Percentiles rank a stretch among this genome's conserved stretches.
phyloP scores from a whole-genome alignment of 2,329 filamentous ascomycete genomes.

The Calonectria pseudoturangicola region DNA sequence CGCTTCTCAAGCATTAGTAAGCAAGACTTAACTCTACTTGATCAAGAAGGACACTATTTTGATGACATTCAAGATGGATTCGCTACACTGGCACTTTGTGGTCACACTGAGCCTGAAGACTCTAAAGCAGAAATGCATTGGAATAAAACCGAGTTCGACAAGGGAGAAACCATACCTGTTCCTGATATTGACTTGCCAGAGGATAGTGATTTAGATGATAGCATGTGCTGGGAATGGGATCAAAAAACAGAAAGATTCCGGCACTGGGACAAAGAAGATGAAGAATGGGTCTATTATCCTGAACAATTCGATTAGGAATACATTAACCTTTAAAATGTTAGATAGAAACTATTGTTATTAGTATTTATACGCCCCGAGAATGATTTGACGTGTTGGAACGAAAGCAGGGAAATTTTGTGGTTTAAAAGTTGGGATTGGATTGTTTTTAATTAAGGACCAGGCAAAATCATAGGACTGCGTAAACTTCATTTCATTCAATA shows the following conservation, averaged over 20 bases:
- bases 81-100: slow-evolving; percentile 32
- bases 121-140: slow-evolving; percentile 10
- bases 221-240: slow-evolving; percentile 52
- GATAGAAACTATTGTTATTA: neutral
- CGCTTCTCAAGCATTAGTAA: neutral
- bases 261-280: slow-evolving; percentile 51
- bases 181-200: slow-evolving; percentile 48
- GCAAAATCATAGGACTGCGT: neutral
- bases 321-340: neutral
- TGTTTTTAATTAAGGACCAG: neutral
- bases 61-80: slow-evolving; percentile 31
- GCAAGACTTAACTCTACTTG: neutral
- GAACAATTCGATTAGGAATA: slow-evolving; percentile 50
- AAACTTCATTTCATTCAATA: slow-evolving; percentile 6
- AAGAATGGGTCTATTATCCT: slow-evolving; percentile 50
- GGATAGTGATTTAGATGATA: slow-evolving; percentile 45
- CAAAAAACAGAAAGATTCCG: slow-evolving; percentile 42
- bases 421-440: neutral
- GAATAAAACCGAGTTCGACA: neutral
- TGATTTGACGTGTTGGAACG: neutral
- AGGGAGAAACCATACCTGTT: slow-evolving; percentile 44
- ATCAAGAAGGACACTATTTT: neutral
- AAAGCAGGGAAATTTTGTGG: neutral
- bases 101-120: neutral
- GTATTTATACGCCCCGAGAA: neutral